Conservation (phyloP, 1,284 basidiomycete species). For the Stereum hirsutum region DNA sequence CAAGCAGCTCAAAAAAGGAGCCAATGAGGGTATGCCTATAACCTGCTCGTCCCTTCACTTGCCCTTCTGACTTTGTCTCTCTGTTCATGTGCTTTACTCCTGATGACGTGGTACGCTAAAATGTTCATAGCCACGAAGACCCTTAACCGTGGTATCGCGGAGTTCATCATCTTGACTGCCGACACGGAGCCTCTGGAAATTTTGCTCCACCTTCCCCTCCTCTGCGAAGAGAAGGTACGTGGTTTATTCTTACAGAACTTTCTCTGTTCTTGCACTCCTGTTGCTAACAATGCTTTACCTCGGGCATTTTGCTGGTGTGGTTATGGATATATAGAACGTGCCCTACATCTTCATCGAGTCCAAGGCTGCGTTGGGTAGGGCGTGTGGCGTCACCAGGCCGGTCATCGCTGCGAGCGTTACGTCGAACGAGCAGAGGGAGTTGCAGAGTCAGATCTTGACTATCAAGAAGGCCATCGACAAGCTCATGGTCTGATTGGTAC, state of each 20-base stretch:
- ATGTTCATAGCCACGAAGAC: conserved; percentile 79
- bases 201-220: conserved; percentile 90
- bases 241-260: background rate
- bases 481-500: conserved; percentile 31
- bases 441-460: conserved; percentile 84
- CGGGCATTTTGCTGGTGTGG: conserved; percentile 8
- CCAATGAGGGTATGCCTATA: conserved; percentile 72
- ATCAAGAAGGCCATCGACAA: conserved; percentile 89
- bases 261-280: too few species aligned
- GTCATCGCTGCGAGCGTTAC: conserved; percentile 95
- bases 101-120: background rate
- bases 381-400: conserved; percentile 92
- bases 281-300: too few species aligned
- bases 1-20: conserved; percentile 98
- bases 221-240: conserved; percentile 95
- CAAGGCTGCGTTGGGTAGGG: conserved; percentile 91
- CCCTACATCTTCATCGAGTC: conserved; percentile 94
- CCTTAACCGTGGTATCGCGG: conserved; percentile 96
- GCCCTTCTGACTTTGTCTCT: too few species aligned
- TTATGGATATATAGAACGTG: conserved; percentile 63
- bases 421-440: conserved; percentile 91
- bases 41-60: background rate
- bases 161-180: conserved; percentile 97
- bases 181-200: conserved; percentile 99
- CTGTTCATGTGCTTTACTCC: background rate